A percentile compares a stretch with the other conserved stretches of the same genome.
These are phyloP conservation scores for Glycyrrhiza uralensis DNA, from an alignment of 306 rosid genomes.

Conservation along the genomic window DNA sequence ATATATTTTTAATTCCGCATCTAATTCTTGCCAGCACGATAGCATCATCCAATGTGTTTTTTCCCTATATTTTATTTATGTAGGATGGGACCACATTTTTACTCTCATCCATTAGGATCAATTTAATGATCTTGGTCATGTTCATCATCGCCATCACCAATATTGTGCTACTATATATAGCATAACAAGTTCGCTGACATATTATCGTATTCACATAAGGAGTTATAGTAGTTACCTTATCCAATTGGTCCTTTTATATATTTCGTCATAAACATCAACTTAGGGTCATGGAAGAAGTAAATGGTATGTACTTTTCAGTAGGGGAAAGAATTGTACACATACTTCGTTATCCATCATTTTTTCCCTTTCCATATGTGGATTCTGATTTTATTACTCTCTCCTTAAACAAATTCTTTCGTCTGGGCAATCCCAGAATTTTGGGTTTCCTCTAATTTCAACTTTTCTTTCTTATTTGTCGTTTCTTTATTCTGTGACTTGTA, in stretches of 20 bases:
- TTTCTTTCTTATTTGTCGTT: neutral
- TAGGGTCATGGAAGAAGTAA: constrained; percentile 38
- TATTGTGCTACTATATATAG: constrained; percentile 18
- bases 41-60: neutral
- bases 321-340: neutral
- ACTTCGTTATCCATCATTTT: neutral
- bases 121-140: no score
- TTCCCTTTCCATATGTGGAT: neutral
- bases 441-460: neutral
- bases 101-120: neutral
- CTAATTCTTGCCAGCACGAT: neutral
- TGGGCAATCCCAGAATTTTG: neutral
- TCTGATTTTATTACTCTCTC: neutral
- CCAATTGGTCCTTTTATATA: neutral
- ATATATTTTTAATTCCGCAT: neutral
- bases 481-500: no score
- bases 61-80: neutral
- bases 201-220: neutral
- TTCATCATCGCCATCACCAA: neutral
- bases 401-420: neutral
- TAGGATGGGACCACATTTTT: constrained; percentile 11
- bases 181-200: neutral
- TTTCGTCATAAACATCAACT: constrained; percentile 1
- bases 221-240: neutral
- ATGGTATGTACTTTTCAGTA: constrained; percentile 12